Base-by-base conservation (phyloP, 768 basidiomycete species). In the Psilocybe cubensis region DNA sequence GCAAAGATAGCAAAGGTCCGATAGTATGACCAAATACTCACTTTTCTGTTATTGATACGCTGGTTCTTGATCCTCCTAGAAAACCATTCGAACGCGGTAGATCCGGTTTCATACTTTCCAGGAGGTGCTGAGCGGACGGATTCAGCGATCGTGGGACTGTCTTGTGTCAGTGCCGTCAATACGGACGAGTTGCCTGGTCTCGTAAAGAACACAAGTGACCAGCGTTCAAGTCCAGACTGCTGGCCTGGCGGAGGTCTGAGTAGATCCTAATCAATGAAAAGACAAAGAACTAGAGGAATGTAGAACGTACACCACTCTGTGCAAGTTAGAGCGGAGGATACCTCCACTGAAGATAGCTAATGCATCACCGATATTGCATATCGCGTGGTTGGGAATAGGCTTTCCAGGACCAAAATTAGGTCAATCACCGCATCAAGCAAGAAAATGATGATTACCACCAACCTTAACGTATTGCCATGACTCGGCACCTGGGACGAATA, bases 391-490 rank as follows among this genome's bases (percentile, higher is more conserved):
- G 2, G 81, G 80, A 42, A 86, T 66, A 1, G 85, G 85, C 81
- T 77, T 33, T 17, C 10, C 3, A 23, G 20, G 52, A 1, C 4
- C 11, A 1, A 38, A 9, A 11, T 38, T 17, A 17, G n/a, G 12
- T 17, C 0, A 38, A 38, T 4, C 12, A 38, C n/a, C 5, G 8
- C 14, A 3, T 1, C 8, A 9, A 4, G 35, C 14, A 38, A 11
- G 0, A 14, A 11, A 4, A 6, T n/a, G n/a, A n/a, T n/a, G n/a
- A n/a, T n/a, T 4, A 38, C n/a, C 12, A 38, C 35, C 12, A 2
- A 87, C 87, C 78, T 81, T 83, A 62, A 90, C 75, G 60, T 89
- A 90, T 65, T 83, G 82, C 89, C 89, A 91, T 20, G 79, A 68
- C 23, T 85, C 80, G 5, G 78, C 65, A 12, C 83, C 86, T 1